A percentile compares a stretch with the other conserved stretches of the same genome.
phyloP scores from a whole-genome alignment of 108 stramenopile species.

The Fragilaria radians region DNA sequence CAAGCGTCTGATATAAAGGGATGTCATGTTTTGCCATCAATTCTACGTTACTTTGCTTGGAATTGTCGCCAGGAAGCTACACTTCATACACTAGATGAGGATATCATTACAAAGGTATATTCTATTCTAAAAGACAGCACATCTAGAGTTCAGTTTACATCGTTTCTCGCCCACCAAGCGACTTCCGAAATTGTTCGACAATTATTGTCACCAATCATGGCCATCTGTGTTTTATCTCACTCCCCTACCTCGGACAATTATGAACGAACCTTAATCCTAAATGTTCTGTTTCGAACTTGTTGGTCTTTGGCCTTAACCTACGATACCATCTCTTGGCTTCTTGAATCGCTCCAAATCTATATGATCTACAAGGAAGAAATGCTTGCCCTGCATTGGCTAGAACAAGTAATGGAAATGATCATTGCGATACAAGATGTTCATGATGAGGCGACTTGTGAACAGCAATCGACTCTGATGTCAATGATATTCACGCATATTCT shows the following conservation, averaged over 20 bases:
- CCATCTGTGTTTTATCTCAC: constrained; percentile 16
- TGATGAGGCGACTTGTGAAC: not conserved
- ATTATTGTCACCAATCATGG: constrained; percentile 29
- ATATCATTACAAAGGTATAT: not conserved
- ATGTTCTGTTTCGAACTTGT: constrained; percentile 24
- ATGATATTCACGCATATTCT: too few relatives aligned
- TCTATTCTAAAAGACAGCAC: not conserved
- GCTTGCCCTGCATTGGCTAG: constrained; percentile 20
- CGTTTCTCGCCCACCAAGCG: not conserved
- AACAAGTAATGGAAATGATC: constrained; percentile 19
- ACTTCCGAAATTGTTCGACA: constrained; percentile 1
- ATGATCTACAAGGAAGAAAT: constrained; percentile 7
- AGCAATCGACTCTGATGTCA: too few relatives aligned
- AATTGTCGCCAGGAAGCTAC: not conserved
- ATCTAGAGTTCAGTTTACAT: not conserved
- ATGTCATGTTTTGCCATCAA: not conserved
- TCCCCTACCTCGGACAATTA: not conserved
- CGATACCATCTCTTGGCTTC: not conserved
- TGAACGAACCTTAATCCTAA: constrained; percentile 23
- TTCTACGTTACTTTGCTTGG: not conserved
- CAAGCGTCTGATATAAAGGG: not conserved
- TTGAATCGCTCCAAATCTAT: not conserved
- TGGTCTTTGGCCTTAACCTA: constrained; percentile 10
- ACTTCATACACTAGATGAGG: not conserved
- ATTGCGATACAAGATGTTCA: not conserved